Evolutionary conservation across 2,329 filamentous ascomycete genomes (phyloP).

Genomic region (Pestalotiopsis sp.): DNA sequence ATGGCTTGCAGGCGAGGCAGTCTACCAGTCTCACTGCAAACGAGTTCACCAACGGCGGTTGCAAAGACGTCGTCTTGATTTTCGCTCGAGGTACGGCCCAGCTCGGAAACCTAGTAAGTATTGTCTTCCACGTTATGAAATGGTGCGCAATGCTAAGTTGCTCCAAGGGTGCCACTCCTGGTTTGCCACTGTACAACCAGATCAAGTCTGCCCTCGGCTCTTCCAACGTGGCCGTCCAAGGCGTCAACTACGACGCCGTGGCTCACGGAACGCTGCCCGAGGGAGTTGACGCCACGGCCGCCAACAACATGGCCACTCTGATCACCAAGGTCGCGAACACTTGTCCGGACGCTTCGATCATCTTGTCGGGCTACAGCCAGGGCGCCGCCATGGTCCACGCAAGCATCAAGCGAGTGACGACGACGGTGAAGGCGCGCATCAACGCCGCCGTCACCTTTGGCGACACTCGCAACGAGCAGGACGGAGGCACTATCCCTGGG

Average conservation of each 20-base stretch:
- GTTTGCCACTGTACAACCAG: conserved; percentile 25
- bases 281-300: conserved; percentile 30
- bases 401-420: conserved; percentile 36
- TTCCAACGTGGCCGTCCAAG: conserved; percentile 17
- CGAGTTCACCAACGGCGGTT: conserved; percentile 37
- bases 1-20: conserved; percentile 1
- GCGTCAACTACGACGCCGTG: conserved; percentile 28
- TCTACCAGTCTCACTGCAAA: conserved; percentile 25
- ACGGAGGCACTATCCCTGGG: conserved; percentile 29
- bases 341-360: conserved; percentile 35
- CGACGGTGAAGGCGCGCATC: conserved; percentile 26
- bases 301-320: conserved; percentile 29
- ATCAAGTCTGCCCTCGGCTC: conserved; percentile 24
- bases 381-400: conserved; percentile 36
- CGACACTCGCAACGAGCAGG: conserved; percentile 32
- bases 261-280: conserved; percentile 26
- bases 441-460: conserved; percentile 33
- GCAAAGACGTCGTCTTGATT: conserved; percentile 39
- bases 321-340: conserved; percentile 30
- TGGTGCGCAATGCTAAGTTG: neutral
- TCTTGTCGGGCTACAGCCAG: conserved; percentile 34
- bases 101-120: conserved; percentile 40
- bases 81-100: conserved; percentile 43
- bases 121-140: neutral
- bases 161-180: conserved; percentile 27